A percentile compares a stretch with the other conserved stretches of the same genome.
Conservation (phyloP, 169 alveolate species). For the Eimeria praecox region DNA sequence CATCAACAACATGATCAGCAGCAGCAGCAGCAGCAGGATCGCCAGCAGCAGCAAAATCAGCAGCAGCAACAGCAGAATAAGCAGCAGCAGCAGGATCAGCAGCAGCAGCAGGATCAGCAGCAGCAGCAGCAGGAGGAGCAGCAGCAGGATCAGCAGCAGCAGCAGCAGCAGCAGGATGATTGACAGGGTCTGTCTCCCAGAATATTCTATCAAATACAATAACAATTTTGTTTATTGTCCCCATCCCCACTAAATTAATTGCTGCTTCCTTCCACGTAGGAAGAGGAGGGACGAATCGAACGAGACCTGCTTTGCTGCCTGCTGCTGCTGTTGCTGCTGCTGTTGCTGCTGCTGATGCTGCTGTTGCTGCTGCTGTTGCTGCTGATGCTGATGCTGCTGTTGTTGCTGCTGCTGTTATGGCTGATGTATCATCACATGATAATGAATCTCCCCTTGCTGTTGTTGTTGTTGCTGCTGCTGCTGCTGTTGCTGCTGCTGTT, state of each 20-base stretch:
- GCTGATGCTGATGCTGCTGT: slow-evolving; percentile 41
- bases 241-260: slow-evolving; percentile 49
- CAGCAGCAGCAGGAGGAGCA: slow-evolving; percentile 13
- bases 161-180: slow-evolving; percentile 11
- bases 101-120: no score
- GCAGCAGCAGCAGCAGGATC: neutral
- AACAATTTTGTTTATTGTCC: slow-evolving; percentile 42
- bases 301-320: slow-evolving; percentile 42
- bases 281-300: slow-evolving; percentile 52
- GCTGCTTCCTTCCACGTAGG: slow-evolving; percentile 60
- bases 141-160: neutral
- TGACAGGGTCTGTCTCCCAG: slow-evolving; percentile 30
- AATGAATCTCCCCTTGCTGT: no score
- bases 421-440: neutral
- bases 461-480: slow-evolving; percentile 56
- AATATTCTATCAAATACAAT: slow-evolving; percentile 33
- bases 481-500: slow-evolving; percentile 55
- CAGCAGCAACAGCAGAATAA: no score
- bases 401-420: slow-evolving; percentile 31
- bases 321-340: slow-evolving; percentile 66
- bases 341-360: slow-evolving; percentile 49
- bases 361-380: slow-evolving; percentile 7
- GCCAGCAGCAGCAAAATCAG: no score
- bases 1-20: no score
- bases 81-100: no score